These are phyloP conservation scores for Paecilomyces dactylethromorphus DNA, from an alignment of 2,329 filamentous ascomycete genomes.

Conservation along the genomic window DNA sequence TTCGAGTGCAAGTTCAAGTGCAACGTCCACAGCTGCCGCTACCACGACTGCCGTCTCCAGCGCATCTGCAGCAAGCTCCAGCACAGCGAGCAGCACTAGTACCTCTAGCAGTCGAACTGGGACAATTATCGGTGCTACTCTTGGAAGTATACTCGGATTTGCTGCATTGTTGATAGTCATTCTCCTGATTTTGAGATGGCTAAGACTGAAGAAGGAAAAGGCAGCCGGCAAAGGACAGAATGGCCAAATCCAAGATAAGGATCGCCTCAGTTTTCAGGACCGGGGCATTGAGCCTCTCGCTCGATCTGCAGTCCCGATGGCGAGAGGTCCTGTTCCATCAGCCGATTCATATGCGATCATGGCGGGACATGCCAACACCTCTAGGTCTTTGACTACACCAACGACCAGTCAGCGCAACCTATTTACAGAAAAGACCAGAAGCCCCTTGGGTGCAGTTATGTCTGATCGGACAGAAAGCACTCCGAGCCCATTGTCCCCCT, in stretches of 20 bases:
- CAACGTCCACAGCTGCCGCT: conserved; percentile 8
- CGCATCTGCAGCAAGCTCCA: conserved; percentile 15
- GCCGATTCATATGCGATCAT: conserved; percentile 35
- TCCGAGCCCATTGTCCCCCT: conserved; percentile 12
- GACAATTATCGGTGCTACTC: conserved; percentile 70
- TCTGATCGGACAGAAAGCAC: conserved; percentile 18
- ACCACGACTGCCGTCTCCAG: conserved; percentile 23
- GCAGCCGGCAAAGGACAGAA: conserved; percentile 43
- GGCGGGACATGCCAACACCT: conserved; percentile 27
- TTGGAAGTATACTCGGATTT: conserved; percentile 74
- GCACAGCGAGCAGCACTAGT: conserved; percentile 23
- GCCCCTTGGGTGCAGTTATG: conserved; percentile 22
- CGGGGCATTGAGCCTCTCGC: conserved; percentile 38
- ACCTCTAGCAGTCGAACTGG: conserved; percentile 20
- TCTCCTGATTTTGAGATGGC: conserved; percentile 61
- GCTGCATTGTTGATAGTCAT: conserved; percentile 63
- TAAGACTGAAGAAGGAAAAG: conserved; percentile 46
- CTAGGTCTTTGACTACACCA: background rate
- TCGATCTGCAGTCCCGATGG: conserved; percentile 39
- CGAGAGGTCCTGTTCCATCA: conserved; percentile 34
- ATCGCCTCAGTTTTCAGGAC: conserved; percentile 42
- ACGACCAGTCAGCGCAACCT: background rate
- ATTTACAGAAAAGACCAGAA: conserved; percentile 12
- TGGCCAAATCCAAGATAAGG: conserved; percentile 50
- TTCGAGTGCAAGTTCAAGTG: conserved; percentile 16